A percentile compares a stretch with the other conserved stretches of the same genome.
phyloP scores from a whole-genome alignment of 2,329 filamentous ascomycete genomes.

The Thelonectria discophora region DNA sequence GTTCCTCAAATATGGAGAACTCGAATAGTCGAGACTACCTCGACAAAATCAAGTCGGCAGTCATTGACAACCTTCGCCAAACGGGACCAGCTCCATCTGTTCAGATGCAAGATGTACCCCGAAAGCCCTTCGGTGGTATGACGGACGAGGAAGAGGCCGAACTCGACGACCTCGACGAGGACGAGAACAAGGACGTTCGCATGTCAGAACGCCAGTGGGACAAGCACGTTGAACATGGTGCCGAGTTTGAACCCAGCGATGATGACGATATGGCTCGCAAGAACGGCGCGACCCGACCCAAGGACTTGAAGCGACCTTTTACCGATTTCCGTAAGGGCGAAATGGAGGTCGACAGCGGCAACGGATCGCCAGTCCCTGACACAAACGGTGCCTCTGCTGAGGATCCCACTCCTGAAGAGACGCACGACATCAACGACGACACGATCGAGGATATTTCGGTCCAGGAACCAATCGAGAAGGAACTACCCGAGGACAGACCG shows the following conservation, averaged over 20 bases:
- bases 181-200: constrained; percentile 84
- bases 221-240: constrained; percentile 76
- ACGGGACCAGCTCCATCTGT: constrained; percentile 88
- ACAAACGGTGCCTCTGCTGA: constrained; percentile 44
- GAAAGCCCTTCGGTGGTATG: constrained; percentile 68
- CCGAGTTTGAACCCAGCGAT: constrained; percentile 87
- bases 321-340: constrained; percentile 59
- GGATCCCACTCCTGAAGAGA: constrained; percentile 43
- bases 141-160: constrained; percentile 74
- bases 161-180: constrained; percentile 77
- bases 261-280: constrained; percentile 81
- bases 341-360: constrained; percentile 50
- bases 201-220: constrained; percentile 86
- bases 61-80: constrained; percentile 87
- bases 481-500: constrained; percentile 50
- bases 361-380: constrained; percentile 50
- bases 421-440: constrained; percentile 51
- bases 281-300: constrained; percentile 72
- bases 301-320: constrained; percentile 60
- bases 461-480: constrained; percentile 40
- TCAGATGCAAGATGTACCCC: constrained; percentile 82
- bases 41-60: constrained; percentile 80
- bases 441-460: constrained; percentile 56
- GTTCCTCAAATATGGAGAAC: constrained; percentile 89
- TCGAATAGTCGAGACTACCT: constrained; percentile 86